These are phyloP conservation scores for Chytridium lagenaria DNA, from an alignment of 371 early-diverging fungal species.

Conservation along the genomic window DNA sequence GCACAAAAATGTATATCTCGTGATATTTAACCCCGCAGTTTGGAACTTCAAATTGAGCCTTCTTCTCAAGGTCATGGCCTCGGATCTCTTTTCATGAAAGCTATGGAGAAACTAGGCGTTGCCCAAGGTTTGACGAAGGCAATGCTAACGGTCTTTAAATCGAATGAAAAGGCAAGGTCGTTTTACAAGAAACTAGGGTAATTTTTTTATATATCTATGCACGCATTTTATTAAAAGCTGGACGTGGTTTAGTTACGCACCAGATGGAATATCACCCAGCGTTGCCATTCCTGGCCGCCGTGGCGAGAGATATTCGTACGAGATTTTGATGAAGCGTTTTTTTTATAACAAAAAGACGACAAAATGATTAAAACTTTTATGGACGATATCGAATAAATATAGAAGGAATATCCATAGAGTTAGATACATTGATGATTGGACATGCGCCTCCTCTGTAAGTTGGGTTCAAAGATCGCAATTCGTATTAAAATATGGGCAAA, in stretches of 20 bases:
- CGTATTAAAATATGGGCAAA: too few relatives aligned
- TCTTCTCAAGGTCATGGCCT: constrained; percentile 31
- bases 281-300: neutral
- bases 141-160: constrained; percentile 50
- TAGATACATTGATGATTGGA: too few relatives aligned
- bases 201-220: neutral
- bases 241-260: neutral
- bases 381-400: too few relatives aligned
- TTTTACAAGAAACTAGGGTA: constrained; percentile 42
- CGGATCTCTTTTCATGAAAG: constrained; percentile 36
- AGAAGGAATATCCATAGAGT: too few relatives aligned
- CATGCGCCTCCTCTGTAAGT: too few relatives aligned
- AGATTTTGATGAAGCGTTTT: constrained; percentile 20
- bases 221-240: neutral
- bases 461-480: too few relatives aligned
- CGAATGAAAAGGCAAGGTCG: constrained; percentile 37
- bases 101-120: constrained; percentile 36
- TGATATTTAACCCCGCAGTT: constrained; percentile 21
- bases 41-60: constrained; percentile 46
- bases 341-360: too few relatives aligned
- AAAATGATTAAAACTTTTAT: too few relatives aligned
- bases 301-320: constrained; percentile 19
- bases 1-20: neutral
- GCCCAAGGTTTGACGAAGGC: constrained; percentile 34
- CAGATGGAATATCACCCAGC: constrained; percentile 23